A percentile compares a stretch with the other conserved stretches of the same genome.
Evolutionary conservation across 2,329 filamentous ascomycete genomes (phyloP).

Genomic region (Botryotinia convoluta): DNA sequence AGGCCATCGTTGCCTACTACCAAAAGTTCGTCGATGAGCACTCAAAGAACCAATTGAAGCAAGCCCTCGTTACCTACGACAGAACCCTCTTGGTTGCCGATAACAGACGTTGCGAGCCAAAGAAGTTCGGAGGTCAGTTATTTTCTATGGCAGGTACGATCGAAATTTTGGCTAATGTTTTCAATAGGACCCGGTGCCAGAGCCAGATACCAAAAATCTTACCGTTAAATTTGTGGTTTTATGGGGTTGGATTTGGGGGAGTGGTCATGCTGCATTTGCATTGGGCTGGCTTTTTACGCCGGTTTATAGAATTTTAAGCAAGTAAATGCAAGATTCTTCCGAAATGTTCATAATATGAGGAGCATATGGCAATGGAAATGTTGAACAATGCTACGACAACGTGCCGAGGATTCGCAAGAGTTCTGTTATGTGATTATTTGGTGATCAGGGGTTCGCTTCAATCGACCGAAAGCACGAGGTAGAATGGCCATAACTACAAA

Average conservation of each 20-base stretch:
- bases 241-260: constrained; percentile 35
- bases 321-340: constrained; percentile 38
- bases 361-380: constrained; percentile 19
- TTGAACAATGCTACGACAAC: constrained; percentile 14
- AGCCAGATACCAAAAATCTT: constrained; percentile 97
- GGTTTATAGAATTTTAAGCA: constrained; percentile 39
- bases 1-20: constrained; percentile 97
- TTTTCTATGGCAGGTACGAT: neutral
- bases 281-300: constrained; percentile 37
- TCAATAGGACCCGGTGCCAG: constrained; percentile 87
- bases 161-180: constrained; percentile 28
- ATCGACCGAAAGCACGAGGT: constrained; percentile 8
- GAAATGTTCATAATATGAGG: constrained; percentile 29
- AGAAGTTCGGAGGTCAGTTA: constrained; percentile 67
- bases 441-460: constrained; percentile 1
- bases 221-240: constrained; percentile 68
- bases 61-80: constrained; percentile 93
- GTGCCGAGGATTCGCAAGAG: neutral
- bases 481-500: constrained; percentile 7
- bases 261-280: constrained; percentile 40
- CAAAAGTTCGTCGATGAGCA: constrained; percentile 99
- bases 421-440: constrained; percentile 15
- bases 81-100: constrained; percentile 97
- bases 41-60: constrained; percentile 99
- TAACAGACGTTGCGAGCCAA: constrained; percentile 98